phyloP scores from a whole-genome alignment of 1,284 basidiomycete genomes.

The Vanrija pseudolonga region DNA sequence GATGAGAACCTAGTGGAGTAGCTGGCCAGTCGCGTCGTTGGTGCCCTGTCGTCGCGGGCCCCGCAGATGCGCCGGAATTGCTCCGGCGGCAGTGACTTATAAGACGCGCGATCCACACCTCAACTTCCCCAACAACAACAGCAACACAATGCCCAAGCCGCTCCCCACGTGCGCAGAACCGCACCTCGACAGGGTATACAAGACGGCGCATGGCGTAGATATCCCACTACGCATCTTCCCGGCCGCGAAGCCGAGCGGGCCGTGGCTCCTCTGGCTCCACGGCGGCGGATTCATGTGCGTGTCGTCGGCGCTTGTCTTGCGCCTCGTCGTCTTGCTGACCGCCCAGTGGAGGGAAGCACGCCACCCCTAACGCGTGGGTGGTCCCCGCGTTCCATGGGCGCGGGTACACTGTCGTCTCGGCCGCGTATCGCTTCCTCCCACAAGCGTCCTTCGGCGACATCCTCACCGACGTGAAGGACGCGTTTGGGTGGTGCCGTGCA shows the following conservation, averaged over 20 bases:
- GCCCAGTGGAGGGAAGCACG: constrained; percentile 19
- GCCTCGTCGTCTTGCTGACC: background rate
- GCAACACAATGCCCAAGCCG: too few relatives aligned
- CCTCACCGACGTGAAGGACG: constrained; percentile 19
- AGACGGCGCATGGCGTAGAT: constrained; percentile 18
- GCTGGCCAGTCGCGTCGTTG: too few relatives aligned
- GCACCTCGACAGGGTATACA: constrained; percentile 25
- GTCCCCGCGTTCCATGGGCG: constrained; percentile 16
- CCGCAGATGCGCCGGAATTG: too few relatives aligned
- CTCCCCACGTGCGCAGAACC: constrained; percentile 12
- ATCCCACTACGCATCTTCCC: constrained; percentile 29
- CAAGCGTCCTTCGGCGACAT: constrained; percentile 21
- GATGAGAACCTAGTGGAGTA: too few relatives aligned
- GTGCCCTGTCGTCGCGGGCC: too few relatives aligned
- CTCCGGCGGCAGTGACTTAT: too few relatives aligned
- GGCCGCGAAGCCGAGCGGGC: background rate
- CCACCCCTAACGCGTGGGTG: constrained; percentile 22
- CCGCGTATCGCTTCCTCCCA: constrained; percentile 25
- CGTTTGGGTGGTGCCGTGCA: constrained; percentile 18
- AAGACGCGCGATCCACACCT: too few relatives aligned
- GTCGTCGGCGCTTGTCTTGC: too few relatives aligned
- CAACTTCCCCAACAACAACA: too few relatives aligned
- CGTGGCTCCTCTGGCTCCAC: constrained; percentile 34
- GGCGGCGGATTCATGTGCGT: constrained; percentile 17
- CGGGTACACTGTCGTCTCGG: constrained; percentile 25